phyloP scores from a whole-genome alignment of 805 yeast species.

The Lipomyces yamanashiensis region DNA sequence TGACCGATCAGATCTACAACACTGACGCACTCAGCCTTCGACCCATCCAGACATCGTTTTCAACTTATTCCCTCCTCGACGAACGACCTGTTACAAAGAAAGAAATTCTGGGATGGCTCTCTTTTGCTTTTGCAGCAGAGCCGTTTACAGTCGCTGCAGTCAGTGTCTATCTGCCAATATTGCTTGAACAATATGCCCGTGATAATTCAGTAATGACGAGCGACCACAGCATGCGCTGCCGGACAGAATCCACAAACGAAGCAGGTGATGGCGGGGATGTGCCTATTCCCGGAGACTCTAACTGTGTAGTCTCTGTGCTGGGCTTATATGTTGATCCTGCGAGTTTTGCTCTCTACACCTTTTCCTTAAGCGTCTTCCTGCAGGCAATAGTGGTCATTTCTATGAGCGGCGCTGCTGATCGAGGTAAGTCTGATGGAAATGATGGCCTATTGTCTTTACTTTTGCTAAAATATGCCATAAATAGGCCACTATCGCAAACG shows the following conservation, averaged over 20 bases:
- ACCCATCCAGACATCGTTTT: slow-evolving; percentile 29
- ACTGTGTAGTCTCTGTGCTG: slow-evolving; percentile 56
- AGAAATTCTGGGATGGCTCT: slow-evolving; percentile 61
- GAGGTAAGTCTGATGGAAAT: slow-evolving; percentile 44
- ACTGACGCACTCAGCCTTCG: slow-evolving; percentile 16
- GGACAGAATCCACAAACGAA: slow-evolving; percentile 28
- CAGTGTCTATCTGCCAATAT: slow-evolving; percentile 74
- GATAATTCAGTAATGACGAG: slow-evolving; percentile 67
- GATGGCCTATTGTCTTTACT: not conserved
- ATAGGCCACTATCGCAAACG: slow-evolving; percentile 58
- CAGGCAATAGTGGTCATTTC: slow-evolving; percentile 73
- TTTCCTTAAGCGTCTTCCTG: slow-evolving; percentile 70
- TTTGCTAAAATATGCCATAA: not conserved
- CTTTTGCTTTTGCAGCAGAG: slow-evolving; percentile 75
- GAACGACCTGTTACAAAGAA: slow-evolving; percentile 45
- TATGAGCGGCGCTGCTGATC: slow-evolving; percentile 72
- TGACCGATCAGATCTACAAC: not conserved
- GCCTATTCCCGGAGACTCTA: slow-evolving; percentile 40
- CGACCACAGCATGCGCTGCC: slow-evolving; percentile 65
- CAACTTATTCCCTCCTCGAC: slow-evolving; percentile 33
- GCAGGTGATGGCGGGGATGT: slow-evolving; percentile 37
- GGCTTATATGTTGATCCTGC: slow-evolving; percentile 67
- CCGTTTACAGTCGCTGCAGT: slow-evolving; percentile 81
- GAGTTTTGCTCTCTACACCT: slow-evolving; percentile 73
- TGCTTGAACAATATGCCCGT: slow-evolving; percentile 73